phyloP scores from a whole-genome alignment of 2,329 filamentous ascomycete genomes.

The Trichothecium sympodiale region DNA sequence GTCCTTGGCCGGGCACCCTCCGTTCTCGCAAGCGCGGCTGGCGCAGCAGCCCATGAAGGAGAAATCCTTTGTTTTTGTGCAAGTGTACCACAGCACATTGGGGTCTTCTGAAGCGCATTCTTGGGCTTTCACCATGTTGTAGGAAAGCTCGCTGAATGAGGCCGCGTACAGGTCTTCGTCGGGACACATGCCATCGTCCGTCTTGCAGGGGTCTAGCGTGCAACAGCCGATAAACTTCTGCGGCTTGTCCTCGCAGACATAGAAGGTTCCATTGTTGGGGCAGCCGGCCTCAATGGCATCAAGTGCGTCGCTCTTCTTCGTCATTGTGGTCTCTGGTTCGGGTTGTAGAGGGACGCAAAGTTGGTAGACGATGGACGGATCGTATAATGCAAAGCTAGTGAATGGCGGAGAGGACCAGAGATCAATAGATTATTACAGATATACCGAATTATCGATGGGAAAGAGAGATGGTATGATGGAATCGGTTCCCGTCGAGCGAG shows the following conservation, averaged over 20 bases:
- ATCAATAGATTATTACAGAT: too few relatives aligned
- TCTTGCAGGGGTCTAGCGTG: conserved; percentile 20
- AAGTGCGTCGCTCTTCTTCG: conserved; percentile 1
- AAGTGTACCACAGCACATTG: conserved; percentile 18
- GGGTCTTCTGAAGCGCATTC: conserved; percentile 11
- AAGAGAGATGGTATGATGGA: too few relatives aligned
- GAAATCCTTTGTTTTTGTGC: conserved; percentile 9
- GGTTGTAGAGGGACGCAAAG: background rate
- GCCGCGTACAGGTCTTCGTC: conserved; percentile 11
- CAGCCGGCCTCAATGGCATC: conserved; percentile 18
- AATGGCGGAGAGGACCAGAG: background rate
- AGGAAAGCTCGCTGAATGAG: conserved; percentile 15
- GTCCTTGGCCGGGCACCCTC: conserved; percentile 2
- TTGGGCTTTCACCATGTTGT: conserved; percentile 16
- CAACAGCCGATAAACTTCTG: conserved; percentile 30
- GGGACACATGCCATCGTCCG: conserved; percentile 20
- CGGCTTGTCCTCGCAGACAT: conserved; percentile 20
- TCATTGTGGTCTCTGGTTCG: background rate
- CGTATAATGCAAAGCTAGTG: background rate
- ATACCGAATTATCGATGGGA: too few relatives aligned
- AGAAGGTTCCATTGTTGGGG: conserved; percentile 19
- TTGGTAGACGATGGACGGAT: background rate
- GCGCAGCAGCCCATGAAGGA: conserved; percentile 24
- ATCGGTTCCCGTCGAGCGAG: too few relatives aligned
- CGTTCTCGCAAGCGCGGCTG: conserved; percentile 17